Percentiles rank a stretch among this genome's conserved stretches.
These are phyloP conservation scores for Ogataea polymorpha DNA, from an alignment of 805 yeast genomes.

Conservation along the genomic window DNA sequence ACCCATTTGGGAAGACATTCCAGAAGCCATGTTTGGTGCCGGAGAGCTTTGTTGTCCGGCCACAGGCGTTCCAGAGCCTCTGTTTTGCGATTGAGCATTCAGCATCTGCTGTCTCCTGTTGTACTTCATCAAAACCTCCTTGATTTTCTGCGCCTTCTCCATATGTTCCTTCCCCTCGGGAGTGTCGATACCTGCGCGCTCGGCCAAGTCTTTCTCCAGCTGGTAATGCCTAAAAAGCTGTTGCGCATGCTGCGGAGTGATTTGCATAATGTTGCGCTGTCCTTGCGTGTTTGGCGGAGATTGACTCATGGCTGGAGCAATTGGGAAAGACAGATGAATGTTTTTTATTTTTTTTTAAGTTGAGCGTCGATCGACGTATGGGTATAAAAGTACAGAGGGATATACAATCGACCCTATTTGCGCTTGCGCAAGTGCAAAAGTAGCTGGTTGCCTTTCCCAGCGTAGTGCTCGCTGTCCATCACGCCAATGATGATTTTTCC, in stretches of 20 bases:
- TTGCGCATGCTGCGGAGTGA: conserved; percentile 52
- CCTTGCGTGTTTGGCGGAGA: conserved; percentile 20
- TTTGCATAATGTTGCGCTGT: conserved; percentile 21
- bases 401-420: background rate
- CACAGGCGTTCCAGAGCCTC: conserved; percentile 18
- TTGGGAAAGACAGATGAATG: conserved; percentile 23
- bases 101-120: conserved; percentile 27
- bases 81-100: conserved; percentile 32
- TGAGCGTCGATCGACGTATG: conserved; percentile 1
- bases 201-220: conserved; percentile 59
- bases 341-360: conserved; percentile 6
- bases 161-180: conserved; percentile 62
- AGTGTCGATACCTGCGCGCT: conserved; percentile 55
- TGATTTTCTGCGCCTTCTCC: conserved; percentile 61
- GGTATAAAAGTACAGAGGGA: background rate
- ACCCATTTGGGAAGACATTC: conserved; percentile 5
- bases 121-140: conserved; percentile 51
- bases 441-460: conserved; percentile 16
- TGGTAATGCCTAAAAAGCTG: conserved; percentile 59
- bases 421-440: conserved; percentile 17
- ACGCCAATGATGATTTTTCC: conserved; percentile 28
- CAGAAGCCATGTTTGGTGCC: conserved; percentile 6
- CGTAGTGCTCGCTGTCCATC: conserved; percentile 11
- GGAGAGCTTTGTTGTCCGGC: conserved; percentile 12
- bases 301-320: conserved; percentile 39